Conservation (phyloP, 2,329 filamentous ascomycete species). For the Stachybotrys chlorohalonatus region DNA sequence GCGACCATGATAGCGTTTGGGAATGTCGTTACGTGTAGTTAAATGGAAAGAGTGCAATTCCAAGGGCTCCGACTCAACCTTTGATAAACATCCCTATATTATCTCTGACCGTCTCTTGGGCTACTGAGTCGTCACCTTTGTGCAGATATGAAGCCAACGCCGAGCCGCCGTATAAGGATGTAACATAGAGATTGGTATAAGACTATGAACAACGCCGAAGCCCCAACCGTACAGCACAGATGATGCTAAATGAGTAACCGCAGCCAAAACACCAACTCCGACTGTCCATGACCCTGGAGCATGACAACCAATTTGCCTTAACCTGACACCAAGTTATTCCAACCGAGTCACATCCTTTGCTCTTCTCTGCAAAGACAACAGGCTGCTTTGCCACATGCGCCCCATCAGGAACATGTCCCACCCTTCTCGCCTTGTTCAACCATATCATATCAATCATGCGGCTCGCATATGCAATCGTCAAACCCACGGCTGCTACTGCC, state of each 20-base stretch:
- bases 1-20: neutral
- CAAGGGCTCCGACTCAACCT: neutral
- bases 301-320: neutral
- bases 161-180: too few species aligned
- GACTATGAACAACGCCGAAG: too few species aligned
- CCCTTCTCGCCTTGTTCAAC: neutral
- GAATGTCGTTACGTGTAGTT: neutral
- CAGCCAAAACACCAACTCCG: neutral
- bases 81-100: too few species aligned
- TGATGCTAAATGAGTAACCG: too few species aligned
- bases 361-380: neutral
- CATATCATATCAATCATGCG: too few species aligned
- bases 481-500: neutral
- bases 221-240: too few species aligned
- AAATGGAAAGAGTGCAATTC: neutral
- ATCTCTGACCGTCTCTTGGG: too few species aligned
- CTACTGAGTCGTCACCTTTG: too few species aligned
- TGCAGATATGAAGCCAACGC: too few species aligned
- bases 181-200: too few species aligned
- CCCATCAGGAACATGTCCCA: neutral
- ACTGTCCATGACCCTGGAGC: neutral
- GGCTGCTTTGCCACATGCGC: neutral
- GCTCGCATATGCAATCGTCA: neutral
- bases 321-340: neutral
- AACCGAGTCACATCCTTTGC: neutral